Conservation (phyloP, 805 yeast species). For the Pichia nakasei region DNA sequence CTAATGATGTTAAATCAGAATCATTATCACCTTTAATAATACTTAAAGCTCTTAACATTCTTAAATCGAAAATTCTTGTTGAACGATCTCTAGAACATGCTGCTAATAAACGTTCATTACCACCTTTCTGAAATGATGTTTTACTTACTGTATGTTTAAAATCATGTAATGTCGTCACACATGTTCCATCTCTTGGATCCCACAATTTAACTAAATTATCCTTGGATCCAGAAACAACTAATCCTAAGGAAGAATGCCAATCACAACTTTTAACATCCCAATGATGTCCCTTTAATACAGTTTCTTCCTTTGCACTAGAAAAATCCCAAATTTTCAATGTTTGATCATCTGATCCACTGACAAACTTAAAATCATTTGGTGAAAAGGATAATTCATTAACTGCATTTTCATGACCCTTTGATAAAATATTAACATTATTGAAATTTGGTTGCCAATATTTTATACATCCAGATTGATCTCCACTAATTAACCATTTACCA, state of each 20-base stretch:
- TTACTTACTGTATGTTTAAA: slow-evolving; percentile 91
- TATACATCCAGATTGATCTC: slow-evolving; percentile 85
- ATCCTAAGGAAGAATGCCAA: slow-evolving; percentile 89
- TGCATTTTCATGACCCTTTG: slow-evolving; percentile 70
- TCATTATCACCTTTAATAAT: slow-evolving; percentile 66
- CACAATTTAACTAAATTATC: slow-evolving; percentile 89
- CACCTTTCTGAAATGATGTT: slow-evolving; percentile 63
- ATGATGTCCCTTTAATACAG: slow-evolving; percentile 80
- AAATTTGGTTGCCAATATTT: slow-evolving; percentile 98
- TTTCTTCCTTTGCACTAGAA: slow-evolving; percentile 77
- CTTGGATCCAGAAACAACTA: slow-evolving; percentile 88
- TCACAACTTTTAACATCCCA: slow-evolving; percentile 98
- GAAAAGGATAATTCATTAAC: slow-evolving; percentile 82
- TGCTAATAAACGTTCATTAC: slow-evolving; percentile 69
- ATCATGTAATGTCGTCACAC: slow-evolving; percentile 77
- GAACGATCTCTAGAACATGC: slow-evolving; percentile 87
- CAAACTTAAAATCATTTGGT: slow-evolving; percentile 84
- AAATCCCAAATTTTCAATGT: slow-evolving; percentile 91
- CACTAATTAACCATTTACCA: slow-evolving; percentile 91
- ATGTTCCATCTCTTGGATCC: slow-evolving; percentile 83
- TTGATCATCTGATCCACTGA: slow-evolving; percentile 92
- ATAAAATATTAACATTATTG: slow-evolving; percentile 79
- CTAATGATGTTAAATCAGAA: slow-evolving; percentile 72
- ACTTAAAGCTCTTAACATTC: slow-evolving; percentile 71
- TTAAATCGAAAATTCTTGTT: slow-evolving; percentile 76